phyloP scores from a whole-genome alignment of 2,329 filamentous ascomycete species.

The Ophiostoma populinum region DNA sequence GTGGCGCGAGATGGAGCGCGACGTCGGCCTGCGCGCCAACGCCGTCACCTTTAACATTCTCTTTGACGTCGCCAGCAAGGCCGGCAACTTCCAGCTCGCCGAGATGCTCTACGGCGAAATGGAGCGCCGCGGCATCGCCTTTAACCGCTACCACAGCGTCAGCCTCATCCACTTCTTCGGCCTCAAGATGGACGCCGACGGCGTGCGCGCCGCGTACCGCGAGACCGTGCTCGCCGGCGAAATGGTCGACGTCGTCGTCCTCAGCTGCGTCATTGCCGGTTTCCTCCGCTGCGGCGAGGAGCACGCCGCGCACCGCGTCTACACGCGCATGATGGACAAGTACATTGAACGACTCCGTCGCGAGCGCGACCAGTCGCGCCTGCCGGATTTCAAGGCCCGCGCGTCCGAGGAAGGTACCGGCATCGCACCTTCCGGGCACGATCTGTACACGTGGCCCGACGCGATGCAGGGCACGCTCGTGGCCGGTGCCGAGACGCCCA shows the following conservation, averaged over 20 bases:
- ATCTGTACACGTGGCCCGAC: too few species aligned
- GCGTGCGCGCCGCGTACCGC: slow-evolving; percentile 59
- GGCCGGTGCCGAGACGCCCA: slow-evolving; percentile 9
- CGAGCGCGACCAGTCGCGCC: too few species aligned
- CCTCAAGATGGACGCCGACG: slow-evolving; percentile 52
- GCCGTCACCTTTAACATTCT: slow-evolving; percentile 85
- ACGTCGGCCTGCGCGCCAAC: slow-evolving; percentile 45
- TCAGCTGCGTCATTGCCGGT: slow-evolving; percentile 74
- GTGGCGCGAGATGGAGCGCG: slow-evolving; percentile 81
- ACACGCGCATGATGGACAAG: slow-evolving; percentile 62
- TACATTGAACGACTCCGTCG: too few species aligned
- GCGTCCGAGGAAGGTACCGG: too few species aligned
- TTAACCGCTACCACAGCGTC: slow-evolving; percentile 67
- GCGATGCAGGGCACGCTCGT: neutral
- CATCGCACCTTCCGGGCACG: neutral
- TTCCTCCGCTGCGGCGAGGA: slow-evolving; percentile 63
- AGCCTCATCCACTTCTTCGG: slow-evolving; percentile 75
- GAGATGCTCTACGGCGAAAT: slow-evolving; percentile 78
- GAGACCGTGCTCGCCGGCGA: slow-evolving; percentile 74
- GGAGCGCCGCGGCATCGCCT: slow-evolving; percentile 44
- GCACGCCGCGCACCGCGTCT: slow-evolving; percentile 60
- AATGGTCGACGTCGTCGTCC: slow-evolving; percentile 68
- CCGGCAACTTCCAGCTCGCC: slow-evolving; percentile 66
- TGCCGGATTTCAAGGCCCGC: too few species aligned
- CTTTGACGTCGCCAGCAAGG: slow-evolving; percentile 74